Evolutionary conservation across 192 early-diverging fungal genomes (phyloP), one percentile per base, ranked within the genome.

Genomic region (Allomyces arbusculus): DNA sequence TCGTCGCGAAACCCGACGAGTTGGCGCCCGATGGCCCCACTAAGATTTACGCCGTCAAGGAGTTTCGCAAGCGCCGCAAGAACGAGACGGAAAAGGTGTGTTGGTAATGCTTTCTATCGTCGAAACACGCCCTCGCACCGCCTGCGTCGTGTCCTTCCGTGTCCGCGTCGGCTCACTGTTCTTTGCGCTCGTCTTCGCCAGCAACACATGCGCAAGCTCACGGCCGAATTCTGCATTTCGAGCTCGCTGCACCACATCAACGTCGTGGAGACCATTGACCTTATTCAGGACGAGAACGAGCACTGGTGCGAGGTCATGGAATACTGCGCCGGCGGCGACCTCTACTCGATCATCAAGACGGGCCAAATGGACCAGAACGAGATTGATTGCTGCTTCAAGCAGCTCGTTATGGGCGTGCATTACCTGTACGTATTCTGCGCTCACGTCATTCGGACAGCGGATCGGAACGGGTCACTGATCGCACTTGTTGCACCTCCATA

Each of bases 151-250:
- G 33, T 40, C 33, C 7, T 3, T 7, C 5, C 33, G 33, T 8
- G 33, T 40, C 33, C 7, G 33, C 33, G 33, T 40, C 33, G 0
- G 33, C 33, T 40, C 7, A 40, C 33, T 28, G 33, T 40, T 40
- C 33, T 7, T 7, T 40, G 3, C 8, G 0, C 7, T 40, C 33
- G 3, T 40, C 7, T 7, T 40, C 3, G 0, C 2, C 90, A 90
- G 73, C 89, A 93, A 61, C 96, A 94, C 75, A 78, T 95, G 74
- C 95, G 96, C 76, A 96, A 95, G 77, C 78, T 97, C 68, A 88
- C 85, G 24, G 82, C 84, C 72, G 94, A 97, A 77, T 98, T 93
- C 72, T 94, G 92, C 76, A 96, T 98, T 66, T 86, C 84, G 58
- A 94, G 91, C 7, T 87, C 88, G 43, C 78, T 97, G 63, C 81